A percentile compares a stretch with the other conserved stretches of the same genome.
Conservation (phyloP, 495 filamentous ascomycete genomes). For the Aspergillus ostianus region DNA sequence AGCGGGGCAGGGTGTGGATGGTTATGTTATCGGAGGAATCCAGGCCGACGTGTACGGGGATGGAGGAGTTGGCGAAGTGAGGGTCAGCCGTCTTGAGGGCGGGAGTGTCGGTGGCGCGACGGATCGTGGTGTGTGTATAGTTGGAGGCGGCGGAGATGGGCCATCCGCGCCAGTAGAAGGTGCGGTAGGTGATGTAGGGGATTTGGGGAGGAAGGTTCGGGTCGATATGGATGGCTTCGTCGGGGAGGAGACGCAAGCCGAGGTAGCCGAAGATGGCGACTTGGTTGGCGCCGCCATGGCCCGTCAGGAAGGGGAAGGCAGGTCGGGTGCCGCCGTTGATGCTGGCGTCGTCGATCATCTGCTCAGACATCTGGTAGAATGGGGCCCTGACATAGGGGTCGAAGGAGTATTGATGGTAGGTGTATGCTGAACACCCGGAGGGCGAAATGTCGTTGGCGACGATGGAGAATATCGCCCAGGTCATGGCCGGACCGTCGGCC, state of each 20-base stretch:
- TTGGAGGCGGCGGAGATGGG: constrained; percentile 62
- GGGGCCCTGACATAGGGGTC: constrained; percentile 51
- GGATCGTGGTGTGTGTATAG: constrained; percentile 62
- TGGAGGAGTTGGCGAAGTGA: constrained; percentile 46
- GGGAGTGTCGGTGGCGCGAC: constrained; percentile 35
- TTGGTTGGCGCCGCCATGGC: constrained; percentile 62
- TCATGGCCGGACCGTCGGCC: constrained; percentile 63
- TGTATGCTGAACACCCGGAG: constrained; percentile 62
- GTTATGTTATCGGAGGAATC: constrained; percentile 29
- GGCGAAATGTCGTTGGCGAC: constrained; percentile 57
- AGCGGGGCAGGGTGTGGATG: constrained; percentile 48
- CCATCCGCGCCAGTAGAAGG: constrained; percentile 69
- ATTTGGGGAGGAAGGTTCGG: constrained; percentile 63
- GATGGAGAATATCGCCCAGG: constrained; percentile 63
- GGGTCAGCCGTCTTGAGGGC: constrained; percentile 43
- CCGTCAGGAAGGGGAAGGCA: constrained; percentile 66
- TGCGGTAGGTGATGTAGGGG: constrained; percentile 59
- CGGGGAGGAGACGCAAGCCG: constrained; percentile 53
- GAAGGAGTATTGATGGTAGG: constrained; percentile 61
- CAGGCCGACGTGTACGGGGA: constrained; percentile 51
- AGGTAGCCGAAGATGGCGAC: constrained; percentile 62
- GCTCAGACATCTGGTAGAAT: constrained; percentile 62
- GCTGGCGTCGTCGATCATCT: constrained; percentile 62
- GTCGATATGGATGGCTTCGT: constrained; percentile 53
- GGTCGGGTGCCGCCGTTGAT: constrained; percentile 67